Evolutionary conservation across 139 green algal genomes (phyloP).

Genomic region (Trebouxia sp.): DNA sequence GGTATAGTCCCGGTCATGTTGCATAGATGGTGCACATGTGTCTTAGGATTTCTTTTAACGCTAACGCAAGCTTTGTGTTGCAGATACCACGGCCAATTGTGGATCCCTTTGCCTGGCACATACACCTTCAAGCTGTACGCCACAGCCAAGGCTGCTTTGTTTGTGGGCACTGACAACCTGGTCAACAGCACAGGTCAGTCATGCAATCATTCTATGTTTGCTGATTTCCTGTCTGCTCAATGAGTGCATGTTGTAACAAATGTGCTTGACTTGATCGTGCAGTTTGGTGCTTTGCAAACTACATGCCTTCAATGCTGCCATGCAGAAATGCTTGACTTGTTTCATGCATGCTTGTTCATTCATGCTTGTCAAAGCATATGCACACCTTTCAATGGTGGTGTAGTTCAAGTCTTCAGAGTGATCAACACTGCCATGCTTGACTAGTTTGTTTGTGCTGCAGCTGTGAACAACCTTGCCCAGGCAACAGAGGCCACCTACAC

Average conservation of each 20-base stretch:
- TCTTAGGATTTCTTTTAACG: background rate
- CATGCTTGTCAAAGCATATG: no score
- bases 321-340: no score
- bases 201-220: no score
- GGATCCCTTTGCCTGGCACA: background rate
- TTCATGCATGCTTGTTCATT: no score
- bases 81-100: conserved; percentile 10
- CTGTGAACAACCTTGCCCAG: background rate
- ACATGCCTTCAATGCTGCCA: no score
- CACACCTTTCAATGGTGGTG: background rate
- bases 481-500: background rate
- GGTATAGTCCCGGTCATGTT: no score
- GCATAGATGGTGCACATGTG: background rate
- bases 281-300: background rate
- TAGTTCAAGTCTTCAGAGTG: background rate
- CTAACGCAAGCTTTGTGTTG: background rate
- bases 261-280: background rate
- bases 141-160: background rate
- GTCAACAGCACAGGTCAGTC: conserved; percentile 1
- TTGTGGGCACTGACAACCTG: background rate
- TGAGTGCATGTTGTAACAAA: background rate
- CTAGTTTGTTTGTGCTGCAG: background rate
- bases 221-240: background rate
- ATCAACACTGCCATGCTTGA: no score
- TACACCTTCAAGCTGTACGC: conserved; percentile 26